Evolutionary conservation across 768 basidiomycete genomes (phyloP), one percentile per base, ranked within the genome.

Genomic region (Hygrophorus pudorinus): DNA sequence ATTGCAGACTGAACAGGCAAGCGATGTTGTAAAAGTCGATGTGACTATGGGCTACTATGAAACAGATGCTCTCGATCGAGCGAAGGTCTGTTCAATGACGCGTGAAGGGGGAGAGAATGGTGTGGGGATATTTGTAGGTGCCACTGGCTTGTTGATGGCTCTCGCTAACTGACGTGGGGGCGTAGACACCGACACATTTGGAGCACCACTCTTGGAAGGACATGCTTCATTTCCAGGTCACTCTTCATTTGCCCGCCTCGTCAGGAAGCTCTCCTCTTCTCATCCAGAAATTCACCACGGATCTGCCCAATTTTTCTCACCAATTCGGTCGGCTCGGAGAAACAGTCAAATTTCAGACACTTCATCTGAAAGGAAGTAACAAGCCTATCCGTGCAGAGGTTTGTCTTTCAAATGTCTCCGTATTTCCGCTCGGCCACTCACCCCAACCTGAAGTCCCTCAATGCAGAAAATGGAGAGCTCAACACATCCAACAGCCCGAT

Each of bases 401-500:
- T 3, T 24, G 24, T 24, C 24, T 7, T 24, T 7, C 63, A 50
- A 59, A 61, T 31, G 2, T 17, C 27, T 20, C 30, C 9, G 11
- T 24, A 33, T 8, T 9, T 18, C 38, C 16, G 24, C 16, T 39
- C 27, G 4, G 36, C 12, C 13, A 17, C 12, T 18, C 17, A 34
- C 13, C 38, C 31, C 16, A 10, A 44, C 33, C 32, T 24, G 4
- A 12, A 68, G 68, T 59, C 64, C 1, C 32, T 71, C 10, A 51
- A 51, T 14, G 61, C 65, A 0, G 46, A 43, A 13, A 53, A 57
- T 17, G 64, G 55, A 7, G 46, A 40, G 1, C 38, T 67, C 5
- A 41, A 49, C 17, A 72, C 71, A 1, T 50, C 62, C 5, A 78
- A 75, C 39, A 66, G 65, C n/a, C 53, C 50, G 6, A 74, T 81